phyloP scores from a whole-genome alignment of 2,329 filamentous ascomycete species.

The Colletotrichum acutatum region DNA sequence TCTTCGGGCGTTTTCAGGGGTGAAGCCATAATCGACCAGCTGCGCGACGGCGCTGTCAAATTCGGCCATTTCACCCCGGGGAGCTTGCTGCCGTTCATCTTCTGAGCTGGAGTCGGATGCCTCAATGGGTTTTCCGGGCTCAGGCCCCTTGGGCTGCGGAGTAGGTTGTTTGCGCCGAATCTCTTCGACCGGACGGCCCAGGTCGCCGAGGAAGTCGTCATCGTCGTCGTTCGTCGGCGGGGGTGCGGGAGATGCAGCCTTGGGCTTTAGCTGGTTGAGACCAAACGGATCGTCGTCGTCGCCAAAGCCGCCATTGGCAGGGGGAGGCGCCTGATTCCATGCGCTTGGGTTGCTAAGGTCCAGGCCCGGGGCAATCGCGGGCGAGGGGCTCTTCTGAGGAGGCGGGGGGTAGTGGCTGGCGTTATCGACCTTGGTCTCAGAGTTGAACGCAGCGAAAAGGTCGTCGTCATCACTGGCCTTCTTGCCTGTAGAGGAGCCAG shows the following conservation, averaged over 20 bases:
- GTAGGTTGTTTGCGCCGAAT: conserved; percentile 61
- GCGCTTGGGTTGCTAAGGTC: conserved; percentile 66
- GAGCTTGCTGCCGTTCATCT: conserved; percentile 50
- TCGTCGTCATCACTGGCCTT: conserved; percentile 65
- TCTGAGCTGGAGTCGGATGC: conserved; percentile 58
- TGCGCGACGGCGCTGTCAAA: conserved; percentile 87
- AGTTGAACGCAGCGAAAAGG: conserved; percentile 75
- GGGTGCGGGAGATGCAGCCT: conserved; percentile 43
- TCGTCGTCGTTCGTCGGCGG: conserved; percentile 50
- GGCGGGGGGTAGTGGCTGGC: conserved; percentile 73
- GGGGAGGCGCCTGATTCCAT: conserved; percentile 56
- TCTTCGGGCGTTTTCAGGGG: conserved; percentile 81
- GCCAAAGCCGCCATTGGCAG: conserved; percentile 50
- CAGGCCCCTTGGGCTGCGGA: conserved; percentile 52
- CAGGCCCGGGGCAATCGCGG: conserved; percentile 54
- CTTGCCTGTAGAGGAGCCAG: conserved; percentile 41
- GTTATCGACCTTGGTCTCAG: conserved; percentile 74
- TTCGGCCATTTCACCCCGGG: conserved; percentile 44
- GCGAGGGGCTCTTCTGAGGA: conserved; percentile 56
- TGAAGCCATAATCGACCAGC: conserved; percentile 94
- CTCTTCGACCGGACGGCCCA: conserved; percentile 73
- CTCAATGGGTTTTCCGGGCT: conserved; percentile 68
- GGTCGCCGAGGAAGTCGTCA: conserved; percentile 73
- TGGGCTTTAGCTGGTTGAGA: conserved; percentile 70
- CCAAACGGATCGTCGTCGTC: conserved; percentile 94